Evolutionary conservation across 805 yeast species (phyloP).

Genomic region (Priceomyces fermenticarens): DNA sequence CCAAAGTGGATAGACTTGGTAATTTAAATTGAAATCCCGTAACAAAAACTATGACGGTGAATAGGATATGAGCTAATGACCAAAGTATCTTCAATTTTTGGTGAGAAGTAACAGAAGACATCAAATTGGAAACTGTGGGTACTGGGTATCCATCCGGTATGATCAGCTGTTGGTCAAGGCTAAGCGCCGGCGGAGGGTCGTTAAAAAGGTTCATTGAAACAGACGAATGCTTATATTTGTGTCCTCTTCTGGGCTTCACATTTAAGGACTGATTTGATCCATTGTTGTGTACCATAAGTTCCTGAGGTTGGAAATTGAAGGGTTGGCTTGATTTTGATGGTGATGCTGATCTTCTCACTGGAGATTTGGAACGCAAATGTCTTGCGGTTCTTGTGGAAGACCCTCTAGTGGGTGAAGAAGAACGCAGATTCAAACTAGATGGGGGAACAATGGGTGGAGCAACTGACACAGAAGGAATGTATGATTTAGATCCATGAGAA

Average conservation of each 20-base stretch:
- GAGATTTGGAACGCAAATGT: conserved; percentile 29
- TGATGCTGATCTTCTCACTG: conserved; percentile 12
- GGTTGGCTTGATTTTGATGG: conserved; percentile 40
- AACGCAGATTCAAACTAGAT: conserved; percentile 8
- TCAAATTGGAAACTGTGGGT: conserved; percentile 65
- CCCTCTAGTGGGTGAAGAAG: conserved; percentile 27
- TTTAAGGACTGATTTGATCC: conserved; percentile 21
- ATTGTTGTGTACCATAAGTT: conserved; percentile 29
- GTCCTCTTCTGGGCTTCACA: conserved; percentile 78
- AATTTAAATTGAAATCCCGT: conserved; percentile 58
- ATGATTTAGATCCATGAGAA: conserved; percentile 19
- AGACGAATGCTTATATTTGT: conserved; percentile 91
- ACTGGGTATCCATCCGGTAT: conserved; percentile 67
- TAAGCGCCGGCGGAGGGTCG: conserved; percentile 63
- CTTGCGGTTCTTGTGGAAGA: conserved; percentile 22
- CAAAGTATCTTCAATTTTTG: conserved; percentile 61
- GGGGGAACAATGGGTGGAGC: conserved; percentile 19
- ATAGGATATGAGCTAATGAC: conserved; percentile 54
- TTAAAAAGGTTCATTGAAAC: conserved; percentile 94
- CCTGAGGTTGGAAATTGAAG: conserved; percentile 64
- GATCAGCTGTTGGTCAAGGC: conserved; percentile 47
- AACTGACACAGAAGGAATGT: conserved; percentile 7
- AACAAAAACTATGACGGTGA: conserved; percentile 55
- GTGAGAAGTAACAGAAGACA: conserved; percentile 52
- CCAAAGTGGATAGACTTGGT: conserved; percentile 66